These are phyloP conservation scores for Mycena indigotica DNA, from an alignment of 768 basidiomycete species.

Conservation along the genomic window DNA sequence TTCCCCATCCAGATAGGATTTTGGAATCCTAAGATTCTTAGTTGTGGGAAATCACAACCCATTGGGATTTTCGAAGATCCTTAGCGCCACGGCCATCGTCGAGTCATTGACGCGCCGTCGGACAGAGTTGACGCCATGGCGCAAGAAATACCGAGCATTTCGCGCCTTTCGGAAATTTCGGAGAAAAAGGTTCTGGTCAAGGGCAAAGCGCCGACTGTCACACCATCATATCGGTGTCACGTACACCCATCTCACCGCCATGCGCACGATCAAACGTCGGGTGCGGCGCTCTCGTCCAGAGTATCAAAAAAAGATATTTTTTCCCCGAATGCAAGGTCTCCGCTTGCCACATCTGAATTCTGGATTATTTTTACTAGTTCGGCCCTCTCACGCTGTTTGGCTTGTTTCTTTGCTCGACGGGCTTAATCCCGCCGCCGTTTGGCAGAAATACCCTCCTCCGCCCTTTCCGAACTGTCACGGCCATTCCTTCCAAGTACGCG, in stretches of 20 bases:
- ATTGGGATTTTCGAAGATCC: not conserved
- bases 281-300: too few species aligned
- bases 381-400: not conserved
- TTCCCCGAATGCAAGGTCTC: not conserved
- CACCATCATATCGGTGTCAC: too few species aligned
- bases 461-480: not conserved
- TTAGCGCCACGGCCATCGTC: not conserved
- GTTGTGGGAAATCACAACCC: conserved; percentile 1
- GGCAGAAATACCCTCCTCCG: too few species aligned
- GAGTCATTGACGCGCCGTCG: not conserved
- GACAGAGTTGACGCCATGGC: not conserved
- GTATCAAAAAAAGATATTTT: not conserved
- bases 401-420: too few species aligned
- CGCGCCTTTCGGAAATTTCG: not conserved
- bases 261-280: too few species aligned
- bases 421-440: not conserved
- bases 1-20: conserved; percentile 12
- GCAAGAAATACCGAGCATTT: not conserved
- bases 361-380: too few species aligned
- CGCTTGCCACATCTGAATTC: not conserved
- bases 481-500: not conserved
- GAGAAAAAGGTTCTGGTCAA: not conserved
- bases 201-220: too few species aligned
- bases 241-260: too few species aligned
- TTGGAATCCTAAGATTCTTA: conserved; percentile 11